Evolutionary conservation across 208 protist species (phyloP), one percentile per base, ranked within the genome.

Genomic region (Trypanosoma conorhini): DNA sequence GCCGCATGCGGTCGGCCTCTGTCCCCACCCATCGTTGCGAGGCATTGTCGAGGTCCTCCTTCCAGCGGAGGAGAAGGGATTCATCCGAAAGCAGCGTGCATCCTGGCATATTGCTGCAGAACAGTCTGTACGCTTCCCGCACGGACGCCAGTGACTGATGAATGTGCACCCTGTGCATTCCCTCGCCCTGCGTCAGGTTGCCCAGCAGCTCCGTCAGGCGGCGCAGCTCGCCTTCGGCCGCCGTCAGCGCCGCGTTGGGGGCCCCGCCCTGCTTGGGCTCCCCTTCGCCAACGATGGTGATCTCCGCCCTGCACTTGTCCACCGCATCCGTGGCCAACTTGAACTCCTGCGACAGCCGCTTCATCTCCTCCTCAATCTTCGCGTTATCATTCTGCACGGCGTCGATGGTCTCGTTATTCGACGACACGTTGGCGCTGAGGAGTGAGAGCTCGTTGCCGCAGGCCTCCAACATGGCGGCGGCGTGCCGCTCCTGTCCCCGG

Each of bases 41-140:
- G 30, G 54, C 15, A 35, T 59, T 38, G 13, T 60, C 0, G 12
- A 67, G 13, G 0, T 42, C 5, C 4, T 62, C 19, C 17, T 35
- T 64, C 70, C 62, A 75, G 0, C 28, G 22, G 10, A 33, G 40
- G 12, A 75, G 3, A 5, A 74, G 35, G 7, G 60, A 74, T 19
- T 51, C 60, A 31, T 74, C 61, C 3, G 69, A 67, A 31, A 67
- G 48, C 22, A 74, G 10, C 4, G 70, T 75, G 46, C 70, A 75
- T 35, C 70, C 70, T 13, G 70, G 70, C 0, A 40, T 3, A 8
- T 9, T 56, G 28, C n/a, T 3, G 44, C 70, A 75, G n/a, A 75
- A 40, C n/a, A 21, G 12, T 19, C 19, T 42, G 56, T 69, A 59
- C 10, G 4, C 40, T 8, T 64, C 0, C 24, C 54, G 56, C 1